These are phyloP conservation scores for Penicillium cataractarum DNA, from an alignment of 495 filamentous ascomycete genomes.

Conservation along the genomic window DNA sequence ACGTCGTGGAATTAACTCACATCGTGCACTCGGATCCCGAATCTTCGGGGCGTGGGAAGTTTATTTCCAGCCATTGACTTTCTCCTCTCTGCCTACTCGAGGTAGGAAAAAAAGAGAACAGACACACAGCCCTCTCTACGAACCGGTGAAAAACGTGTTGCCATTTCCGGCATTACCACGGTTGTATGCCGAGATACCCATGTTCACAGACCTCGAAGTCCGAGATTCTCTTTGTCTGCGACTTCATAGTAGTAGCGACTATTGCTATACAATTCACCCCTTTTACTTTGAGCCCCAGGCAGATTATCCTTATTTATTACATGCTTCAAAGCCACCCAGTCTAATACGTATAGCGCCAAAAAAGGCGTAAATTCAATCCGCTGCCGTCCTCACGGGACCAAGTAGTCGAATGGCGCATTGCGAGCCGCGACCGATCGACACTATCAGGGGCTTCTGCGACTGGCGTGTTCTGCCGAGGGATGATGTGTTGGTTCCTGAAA, in stretches of 20 bases:
- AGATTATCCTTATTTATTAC: not conserved
- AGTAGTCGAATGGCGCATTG: constrained; percentile 1
- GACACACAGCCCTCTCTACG: constrained; percentile 4
- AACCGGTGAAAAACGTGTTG: constrained; percentile 6
- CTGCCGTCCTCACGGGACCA: not conserved
- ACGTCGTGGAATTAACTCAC: constrained; percentile 10
- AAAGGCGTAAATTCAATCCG: not conserved
- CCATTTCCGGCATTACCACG: constrained; percentile 1
- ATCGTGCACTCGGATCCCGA: constrained; percentile 4
- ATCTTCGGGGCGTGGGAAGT: not conserved
- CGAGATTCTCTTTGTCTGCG: not conserved
- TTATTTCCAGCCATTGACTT: not conserved
- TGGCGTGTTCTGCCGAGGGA: constrained; percentile 27
- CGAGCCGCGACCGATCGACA: constrained; percentile 26
- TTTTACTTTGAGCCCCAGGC: not conserved
- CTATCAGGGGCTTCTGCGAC: constrained; percentile 23
- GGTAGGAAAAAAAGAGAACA: not conserved
- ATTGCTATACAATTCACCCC: no score
- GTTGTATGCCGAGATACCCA: constrained; percentile 1
- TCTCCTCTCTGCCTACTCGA: not conserved
- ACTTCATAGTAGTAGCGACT: not conserved
- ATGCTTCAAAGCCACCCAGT: not conserved
- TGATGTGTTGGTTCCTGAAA: constrained; percentile 21
- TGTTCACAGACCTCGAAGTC: not conserved
- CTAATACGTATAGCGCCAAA: not conserved